Evolutionary conservation across 352 stramenopile genomes (phyloP).

Genomic region (Blastocystis hominis): DNA sequence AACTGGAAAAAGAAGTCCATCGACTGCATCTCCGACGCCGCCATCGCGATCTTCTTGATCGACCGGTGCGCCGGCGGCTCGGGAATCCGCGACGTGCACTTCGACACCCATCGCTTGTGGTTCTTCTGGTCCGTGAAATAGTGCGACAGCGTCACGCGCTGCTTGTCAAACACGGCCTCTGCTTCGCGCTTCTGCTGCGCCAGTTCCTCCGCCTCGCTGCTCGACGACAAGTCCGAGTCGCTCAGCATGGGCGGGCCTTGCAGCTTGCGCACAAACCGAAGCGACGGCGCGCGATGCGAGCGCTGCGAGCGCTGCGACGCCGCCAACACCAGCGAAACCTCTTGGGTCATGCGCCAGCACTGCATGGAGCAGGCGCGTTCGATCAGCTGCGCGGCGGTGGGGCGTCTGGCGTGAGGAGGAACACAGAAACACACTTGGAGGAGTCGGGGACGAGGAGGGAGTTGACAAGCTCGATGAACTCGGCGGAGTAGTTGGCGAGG

Average conservation of each 20-base stretch:
- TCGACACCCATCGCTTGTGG: constrained; percentile 41
- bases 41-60: constrained; percentile 55
- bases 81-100: constrained; percentile 46
- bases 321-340: constrained; percentile 1
- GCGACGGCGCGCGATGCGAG: background rate
- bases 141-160: background rate
- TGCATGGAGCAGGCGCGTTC: constrained; percentile 29
- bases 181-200: constrained; percentile 49
- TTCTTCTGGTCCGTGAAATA: constrained; percentile 39
- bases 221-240: constrained; percentile 42
- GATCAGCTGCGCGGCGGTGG: constrained; percentile 2
- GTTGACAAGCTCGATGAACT: constrained; percentile 32
- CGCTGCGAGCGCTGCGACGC: background rate
- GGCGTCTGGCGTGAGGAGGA: background rate
- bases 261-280: background rate
- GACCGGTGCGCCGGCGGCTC: constrained; percentile 29
- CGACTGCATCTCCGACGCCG: constrained; percentile 44
- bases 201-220: constrained; percentile 45
- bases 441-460: constrained; percentile 29
- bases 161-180: constrained; percentile 12
- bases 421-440: background rate
- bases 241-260: background rate
- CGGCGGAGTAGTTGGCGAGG: background rate
- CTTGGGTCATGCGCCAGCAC: constrained; percentile 43
- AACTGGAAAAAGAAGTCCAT: constrained; percentile 55